Conservation (phyloP, 306 rosid genomes). For the Vigna reflexopilosa region DNA sequence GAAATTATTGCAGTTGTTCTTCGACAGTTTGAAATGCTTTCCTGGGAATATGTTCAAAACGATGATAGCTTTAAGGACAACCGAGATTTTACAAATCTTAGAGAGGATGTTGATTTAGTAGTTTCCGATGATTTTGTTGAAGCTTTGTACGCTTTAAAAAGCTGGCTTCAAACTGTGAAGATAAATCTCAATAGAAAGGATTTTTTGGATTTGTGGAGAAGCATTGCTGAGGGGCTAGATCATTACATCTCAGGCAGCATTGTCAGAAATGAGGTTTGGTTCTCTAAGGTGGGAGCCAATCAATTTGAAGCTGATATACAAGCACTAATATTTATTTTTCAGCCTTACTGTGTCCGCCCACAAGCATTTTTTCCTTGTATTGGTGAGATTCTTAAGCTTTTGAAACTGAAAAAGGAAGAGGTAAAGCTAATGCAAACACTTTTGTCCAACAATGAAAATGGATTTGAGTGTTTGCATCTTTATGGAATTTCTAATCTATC, state of each 20-base stretch:
- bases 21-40: constrained; percentile 67
- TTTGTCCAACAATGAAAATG: constrained; percentile 43
- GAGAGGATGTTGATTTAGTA: constrained; percentile 47
- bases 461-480: constrained; percentile 47
- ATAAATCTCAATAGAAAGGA: constrained; percentile 63
- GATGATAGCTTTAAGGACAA: constrained; percentile 48
- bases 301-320: constrained; percentile 71
- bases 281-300: constrained; percentile 44
- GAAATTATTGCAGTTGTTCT: constrained; percentile 69
- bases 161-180: constrained; percentile 56
- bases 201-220: constrained; percentile 79
- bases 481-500: constrained; percentile 50
- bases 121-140: constrained; percentile 58
- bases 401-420: constrained; percentile 57
- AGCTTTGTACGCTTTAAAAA: constrained; percentile 61
- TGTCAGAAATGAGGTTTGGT: constrained; percentile 47
- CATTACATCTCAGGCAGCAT: constrained; percentile 63
- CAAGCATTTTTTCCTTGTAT: constrained; percentile 73
- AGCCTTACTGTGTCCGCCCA: constrained; percentile 75
- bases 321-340: constrained; percentile 63
- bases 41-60: constrained; percentile 64
- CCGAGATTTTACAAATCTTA: constrained; percentile 40
- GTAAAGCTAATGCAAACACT: constrained; percentile 52
- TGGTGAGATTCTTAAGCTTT: constrained; percentile 58
- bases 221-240: constrained; percentile 75